Conservation (phyloP, 352 stramenopile genomes). For the Phytopythium helicoides region DNA sequence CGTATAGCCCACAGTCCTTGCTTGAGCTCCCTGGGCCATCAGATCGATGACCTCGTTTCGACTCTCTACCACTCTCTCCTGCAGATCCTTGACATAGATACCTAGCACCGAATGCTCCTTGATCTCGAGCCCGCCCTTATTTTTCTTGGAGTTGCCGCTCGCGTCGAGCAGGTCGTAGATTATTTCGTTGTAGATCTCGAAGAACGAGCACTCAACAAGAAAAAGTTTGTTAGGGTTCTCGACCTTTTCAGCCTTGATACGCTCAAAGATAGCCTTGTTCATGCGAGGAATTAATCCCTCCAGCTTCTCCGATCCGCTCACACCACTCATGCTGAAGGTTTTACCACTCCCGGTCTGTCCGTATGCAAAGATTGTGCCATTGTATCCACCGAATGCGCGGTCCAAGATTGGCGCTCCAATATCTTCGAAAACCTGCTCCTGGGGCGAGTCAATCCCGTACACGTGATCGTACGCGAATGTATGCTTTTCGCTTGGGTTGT, state of each 20-base stretch:
- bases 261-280: constrained; percentile 89
- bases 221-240: constrained; percentile 80
- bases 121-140: constrained; percentile 89
- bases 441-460: constrained; percentile 75
- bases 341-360: constrained; percentile 87
- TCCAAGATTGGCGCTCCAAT: constrained; percentile 80
- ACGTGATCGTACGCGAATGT: constrained; percentile 90
- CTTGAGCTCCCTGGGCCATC: constrained; percentile 66
- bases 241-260: constrained; percentile 59
- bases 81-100: constrained; percentile 93
- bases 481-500: constrained; percentile 75
- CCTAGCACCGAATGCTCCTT: constrained; percentile 93
- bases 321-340: constrained; percentile 88
- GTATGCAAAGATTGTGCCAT: constrained; percentile 90
- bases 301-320: constrained; percentile 49
- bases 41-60: constrained; percentile 84
- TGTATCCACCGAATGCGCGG: constrained; percentile 83
- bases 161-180: constrained; percentile 94
- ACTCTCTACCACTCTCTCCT: constrained; percentile 85
- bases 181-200: constrained; percentile 97
- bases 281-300: constrained; percentile 91
- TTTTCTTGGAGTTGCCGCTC: constrained; percentile 84
- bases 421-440: constrained; percentile 74
- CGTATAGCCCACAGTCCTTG: constrained; percentile 80
- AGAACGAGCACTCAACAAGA: constrained; percentile 91